phyloP scores from a whole-genome alignment of 805 yeast genomes.

The Sugiyamaella floridensis region DNA sequence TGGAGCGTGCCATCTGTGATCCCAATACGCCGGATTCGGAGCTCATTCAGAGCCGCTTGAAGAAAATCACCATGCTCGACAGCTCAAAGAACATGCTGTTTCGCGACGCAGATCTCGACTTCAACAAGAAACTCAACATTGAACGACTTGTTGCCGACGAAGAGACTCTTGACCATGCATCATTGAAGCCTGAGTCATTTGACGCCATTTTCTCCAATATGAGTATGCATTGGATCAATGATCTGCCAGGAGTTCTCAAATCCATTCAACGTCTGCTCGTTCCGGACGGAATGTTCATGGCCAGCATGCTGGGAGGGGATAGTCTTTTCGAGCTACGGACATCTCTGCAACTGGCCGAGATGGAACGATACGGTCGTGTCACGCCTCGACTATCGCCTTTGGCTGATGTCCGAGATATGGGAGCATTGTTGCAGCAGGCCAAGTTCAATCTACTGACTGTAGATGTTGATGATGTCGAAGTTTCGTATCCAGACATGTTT shows the following conservation, averaged over 20 bases:
- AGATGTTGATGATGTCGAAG: slow-evolving; percentile 76
- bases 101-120: slow-evolving; percentile 42
- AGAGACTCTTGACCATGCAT: slow-evolving; percentile 45
- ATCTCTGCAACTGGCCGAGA: slow-evolving; percentile 71
- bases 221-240: slow-evolving; percentile 80
- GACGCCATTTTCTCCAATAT: slow-evolving; percentile 71
- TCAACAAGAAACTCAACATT: slow-evolving; percentile 41
- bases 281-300: slow-evolving; percentile 80
- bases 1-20: slow-evolving; percentile 38
- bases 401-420: slow-evolving; percentile 71
- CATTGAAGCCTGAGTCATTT: slow-evolving; percentile 38
- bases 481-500: slow-evolving; percentile 66
- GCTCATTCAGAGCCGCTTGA: slow-evolving; percentile 46
- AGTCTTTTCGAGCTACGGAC: slow-evolving; percentile 79
- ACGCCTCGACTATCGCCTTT: slow-evolving; percentile 78
- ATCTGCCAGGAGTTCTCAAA: slow-evolving; percentile 58
- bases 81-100: slow-evolving; percentile 46
- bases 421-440: slow-evolving; percentile 62
- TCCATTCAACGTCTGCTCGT: slow-evolving; percentile 52
- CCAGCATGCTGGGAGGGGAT: slow-evolving; percentile 77
- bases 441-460: slow-evolving; percentile 75
- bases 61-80: slow-evolving; percentile 60
- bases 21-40: slow-evolving; percentile 44
- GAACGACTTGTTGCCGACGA: slow-evolving; percentile 59
- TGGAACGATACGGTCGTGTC: slow-evolving; percentile 71